Conservation (phyloP, 192 early-diverging fungal genomes). For the Podila epicladia region DNA sequence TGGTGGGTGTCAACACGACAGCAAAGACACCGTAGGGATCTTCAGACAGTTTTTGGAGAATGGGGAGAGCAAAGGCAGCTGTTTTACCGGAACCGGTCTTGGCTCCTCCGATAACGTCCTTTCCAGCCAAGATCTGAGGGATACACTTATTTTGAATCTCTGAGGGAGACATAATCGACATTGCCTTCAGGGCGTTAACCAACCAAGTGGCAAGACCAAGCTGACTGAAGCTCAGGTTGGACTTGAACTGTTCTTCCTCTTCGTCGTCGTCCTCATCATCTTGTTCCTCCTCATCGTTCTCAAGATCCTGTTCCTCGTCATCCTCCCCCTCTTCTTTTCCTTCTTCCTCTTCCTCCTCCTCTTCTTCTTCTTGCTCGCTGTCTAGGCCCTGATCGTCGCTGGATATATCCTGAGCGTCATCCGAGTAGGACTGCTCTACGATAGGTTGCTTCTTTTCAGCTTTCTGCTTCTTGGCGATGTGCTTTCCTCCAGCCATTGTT, state of each 20-base stretch:
- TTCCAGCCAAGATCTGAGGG: constrained; percentile 74
- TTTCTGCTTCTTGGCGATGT: neutral
- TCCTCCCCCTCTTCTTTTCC: constrained; percentile 4
- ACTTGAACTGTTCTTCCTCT: constrained; percentile 27
- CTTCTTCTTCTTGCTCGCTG: neutral
- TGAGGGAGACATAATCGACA: constrained; percentile 88
- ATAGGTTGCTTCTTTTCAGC: neutral
- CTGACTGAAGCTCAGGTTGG: constrained; percentile 63
- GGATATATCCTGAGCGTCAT: neutral
- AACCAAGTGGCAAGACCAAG: constrained; percentile 89
- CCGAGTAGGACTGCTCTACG: neutral
- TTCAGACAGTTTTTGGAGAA: constrained; percentile 93
- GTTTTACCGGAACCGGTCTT: constrained; percentile 99
- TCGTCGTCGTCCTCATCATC: constrained; percentile 36
- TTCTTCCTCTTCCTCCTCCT: neutral
- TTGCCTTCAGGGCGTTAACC: constrained; percentile 72
- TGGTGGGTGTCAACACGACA: constrained; percentile 94
- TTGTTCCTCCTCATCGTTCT: neutral
- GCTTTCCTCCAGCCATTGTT: constrained; percentile 6
- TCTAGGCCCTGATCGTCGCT: neutral
- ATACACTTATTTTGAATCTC: constrained; percentile 96
- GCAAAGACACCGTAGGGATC: constrained; percentile 98
- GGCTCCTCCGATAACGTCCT: constrained; percentile 92
- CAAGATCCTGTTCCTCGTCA: neutral
- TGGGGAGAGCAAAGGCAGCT: constrained; percentile 97